These are phyloP conservation scores for Tuctoria greenei DNA, from an alignment of 176 grass and related monocot genomes.

Conservation along the genomic window DNA sequence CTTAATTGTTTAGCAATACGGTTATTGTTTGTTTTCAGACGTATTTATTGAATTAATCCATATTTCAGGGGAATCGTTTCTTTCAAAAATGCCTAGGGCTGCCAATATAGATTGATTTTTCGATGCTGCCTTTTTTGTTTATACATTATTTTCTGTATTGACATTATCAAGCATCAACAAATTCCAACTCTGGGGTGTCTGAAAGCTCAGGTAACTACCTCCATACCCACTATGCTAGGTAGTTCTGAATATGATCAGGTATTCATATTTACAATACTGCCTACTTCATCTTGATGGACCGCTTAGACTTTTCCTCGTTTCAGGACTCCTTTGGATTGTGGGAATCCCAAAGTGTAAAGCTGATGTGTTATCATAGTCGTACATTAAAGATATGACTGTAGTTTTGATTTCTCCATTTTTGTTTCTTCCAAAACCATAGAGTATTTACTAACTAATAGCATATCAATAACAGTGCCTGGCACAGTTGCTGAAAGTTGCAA, in stretches of 20 bases:
- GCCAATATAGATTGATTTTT: constrained; percentile 31
- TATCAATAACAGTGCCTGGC: neutral
- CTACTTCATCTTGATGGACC: neutral
- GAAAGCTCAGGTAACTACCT: constrained; percentile 33
- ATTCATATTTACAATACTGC: too few relatives aligned
- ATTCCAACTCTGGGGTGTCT: neutral
- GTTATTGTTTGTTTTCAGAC: neutral
- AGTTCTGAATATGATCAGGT: neutral
- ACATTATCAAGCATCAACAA: neutral
- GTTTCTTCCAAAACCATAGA: neutral
- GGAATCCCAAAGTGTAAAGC: constrained; percentile 46
- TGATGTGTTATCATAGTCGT: constrained; percentile 28
- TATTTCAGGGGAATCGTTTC: constrained; percentile 72
- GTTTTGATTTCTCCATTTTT: constrained; percentile 8
- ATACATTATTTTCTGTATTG: neutral
- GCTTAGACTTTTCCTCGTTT: constrained; percentile 4
- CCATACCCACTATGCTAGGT: neutral
- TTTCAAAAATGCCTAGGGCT: constrained; percentile 63
- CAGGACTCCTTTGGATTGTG: neutral
- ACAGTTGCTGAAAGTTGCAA: neutral
- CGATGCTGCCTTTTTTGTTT: neutral
- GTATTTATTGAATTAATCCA: constrained; percentile 32
- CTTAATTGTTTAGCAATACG: constrained; percentile 1
- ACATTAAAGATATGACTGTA: constrained; percentile 16
- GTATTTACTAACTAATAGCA: neutral